Evolutionary conservation across 371 early-diverging fungal species (phyloP).

Genomic region (Lichtheimia ramosa): DNA sequence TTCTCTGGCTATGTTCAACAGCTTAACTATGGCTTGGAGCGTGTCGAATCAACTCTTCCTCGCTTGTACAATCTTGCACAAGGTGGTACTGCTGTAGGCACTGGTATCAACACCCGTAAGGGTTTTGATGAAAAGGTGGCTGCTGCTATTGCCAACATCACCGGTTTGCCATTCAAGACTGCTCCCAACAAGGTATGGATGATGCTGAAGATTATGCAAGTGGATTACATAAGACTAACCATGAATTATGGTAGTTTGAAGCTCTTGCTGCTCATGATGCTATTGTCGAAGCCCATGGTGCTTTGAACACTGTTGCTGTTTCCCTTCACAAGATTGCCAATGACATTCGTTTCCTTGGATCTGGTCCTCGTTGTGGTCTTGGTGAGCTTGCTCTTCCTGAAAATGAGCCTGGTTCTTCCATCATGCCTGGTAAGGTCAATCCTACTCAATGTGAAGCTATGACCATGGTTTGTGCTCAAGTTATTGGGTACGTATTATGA

Average conservation of each 20-base stretch:
- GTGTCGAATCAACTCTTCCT: constrained; percentile 78
- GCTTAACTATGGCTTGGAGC: constrained; percentile 80
- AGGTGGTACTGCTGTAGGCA: constrained; percentile 97
- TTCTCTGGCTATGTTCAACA: constrained; percentile 94
- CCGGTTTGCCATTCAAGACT: constrained; percentile 84
- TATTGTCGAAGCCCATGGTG: constrained; percentile 92
- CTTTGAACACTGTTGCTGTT: constrained; percentile 89
- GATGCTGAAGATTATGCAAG: not conserved
- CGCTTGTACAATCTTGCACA: constrained; percentile 88
- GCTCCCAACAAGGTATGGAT: constrained; percentile 86
- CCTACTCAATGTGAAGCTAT: constrained; percentile 98
- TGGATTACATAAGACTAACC: not conserved
- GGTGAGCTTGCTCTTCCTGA: constrained; percentile 93
- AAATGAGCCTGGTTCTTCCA: constrained; percentile 97
- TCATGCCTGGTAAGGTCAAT: constrained; percentile 97
- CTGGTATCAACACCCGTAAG: constrained; percentile 90
- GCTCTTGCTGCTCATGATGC: constrained; percentile 96
- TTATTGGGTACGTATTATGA: constrained; percentile 68
- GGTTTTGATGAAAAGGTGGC: constrained; percentile 91
- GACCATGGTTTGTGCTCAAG: constrained; percentile 98
- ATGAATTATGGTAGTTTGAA: constrained; percentile 69
- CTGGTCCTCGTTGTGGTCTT: constrained; percentile 96
- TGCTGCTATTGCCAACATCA: constrained; percentile 72
- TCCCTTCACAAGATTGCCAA: constrained; percentile 98
- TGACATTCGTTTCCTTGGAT: constrained; percentile 93